A percentile compares a stretch with the other conserved stretches of the same genome.
These are phyloP conservation scores for Lasiosphaeria ovina DNA, from an alignment of 495 filamentous ascomycete genomes.

Conservation along the genomic window DNA sequence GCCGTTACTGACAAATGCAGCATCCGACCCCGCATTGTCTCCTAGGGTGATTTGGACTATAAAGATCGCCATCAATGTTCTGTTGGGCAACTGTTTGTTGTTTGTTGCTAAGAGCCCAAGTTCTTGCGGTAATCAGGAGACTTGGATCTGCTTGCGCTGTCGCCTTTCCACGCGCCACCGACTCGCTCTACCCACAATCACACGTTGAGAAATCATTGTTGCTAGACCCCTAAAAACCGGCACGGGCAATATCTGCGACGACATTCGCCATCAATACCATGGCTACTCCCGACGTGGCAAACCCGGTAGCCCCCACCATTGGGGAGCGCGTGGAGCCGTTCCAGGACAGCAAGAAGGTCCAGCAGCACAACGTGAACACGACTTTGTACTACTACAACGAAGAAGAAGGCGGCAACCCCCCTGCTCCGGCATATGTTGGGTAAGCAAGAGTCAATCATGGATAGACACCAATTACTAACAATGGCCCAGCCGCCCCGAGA, in stretches of 20 bases:
- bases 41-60: no score
- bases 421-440: slow-evolving; percentile 47
- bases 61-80: no score
- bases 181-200: no score
- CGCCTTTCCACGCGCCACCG: no score
- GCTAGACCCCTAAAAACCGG: no score
- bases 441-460: not conserved
- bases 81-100: no score
- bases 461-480: not conserved
- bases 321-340: slow-evolving; percentile 11
- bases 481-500: slow-evolving; percentile 4
- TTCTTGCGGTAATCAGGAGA: no score
- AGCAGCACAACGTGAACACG: slow-evolving; percentile 49
- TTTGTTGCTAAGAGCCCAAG: no score
- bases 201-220: no score
- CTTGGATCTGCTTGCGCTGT: no score
- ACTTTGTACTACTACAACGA: slow-evolving; percentile 61
- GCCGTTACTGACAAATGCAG: no score
- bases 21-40: no score
- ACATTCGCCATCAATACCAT: slow-evolving; percentile 3
- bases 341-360: slow-evolving; percentile 1
- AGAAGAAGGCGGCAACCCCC: slow-evolving; percentile 56
- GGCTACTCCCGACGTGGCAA: slow-evolving; percentile 16
- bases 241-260: not conserved
- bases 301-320: not conserved